Evolutionary conservation across 345 rosid genomes (phyloP).

Genomic region (Litchi chinensis): DNA sequence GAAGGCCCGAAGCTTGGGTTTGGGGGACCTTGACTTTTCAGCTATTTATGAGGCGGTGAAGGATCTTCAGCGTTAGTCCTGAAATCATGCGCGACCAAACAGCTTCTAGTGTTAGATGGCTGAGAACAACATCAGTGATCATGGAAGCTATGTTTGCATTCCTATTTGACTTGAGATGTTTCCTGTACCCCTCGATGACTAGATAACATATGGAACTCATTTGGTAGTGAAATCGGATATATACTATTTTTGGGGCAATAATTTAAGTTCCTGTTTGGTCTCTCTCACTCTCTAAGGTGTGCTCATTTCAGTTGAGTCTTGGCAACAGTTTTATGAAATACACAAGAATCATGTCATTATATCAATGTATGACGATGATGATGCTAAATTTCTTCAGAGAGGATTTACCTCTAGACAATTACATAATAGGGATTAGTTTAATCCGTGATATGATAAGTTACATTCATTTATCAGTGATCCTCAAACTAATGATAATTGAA

Average conservation of each 20-base stretch:
- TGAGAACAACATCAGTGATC: neutral
- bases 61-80: slow-evolving; percentile 35
- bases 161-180: neutral
- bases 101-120: slow-evolving; percentile 3
- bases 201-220: neutral
- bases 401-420: too few relatives aligned
- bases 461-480: too few relatives aligned
- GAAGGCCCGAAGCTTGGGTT: slow-evolving; percentile 87
- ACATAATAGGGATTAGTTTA: too few relatives aligned
- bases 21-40: slow-evolving; percentile 88
- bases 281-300: neutral
- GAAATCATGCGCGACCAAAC: neutral
- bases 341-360: too few relatives aligned
- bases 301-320: neutral
- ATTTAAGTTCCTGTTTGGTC: neutral
- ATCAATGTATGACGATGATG: too few relatives aligned
- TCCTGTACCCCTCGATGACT: neutral
- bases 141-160: neutral
- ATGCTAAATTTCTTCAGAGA: too few relatives aligned
- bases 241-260: neutral
- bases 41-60: slow-evolving; percentile 79
- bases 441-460: too few relatives aligned
- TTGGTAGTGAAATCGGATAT: neutral
- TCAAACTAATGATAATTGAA: neutral
- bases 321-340: neutral